Evolutionary conservation across 2,329 filamentous ascomycete species (phyloP).

Genomic region (Aspergillus udagawae): DNA sequence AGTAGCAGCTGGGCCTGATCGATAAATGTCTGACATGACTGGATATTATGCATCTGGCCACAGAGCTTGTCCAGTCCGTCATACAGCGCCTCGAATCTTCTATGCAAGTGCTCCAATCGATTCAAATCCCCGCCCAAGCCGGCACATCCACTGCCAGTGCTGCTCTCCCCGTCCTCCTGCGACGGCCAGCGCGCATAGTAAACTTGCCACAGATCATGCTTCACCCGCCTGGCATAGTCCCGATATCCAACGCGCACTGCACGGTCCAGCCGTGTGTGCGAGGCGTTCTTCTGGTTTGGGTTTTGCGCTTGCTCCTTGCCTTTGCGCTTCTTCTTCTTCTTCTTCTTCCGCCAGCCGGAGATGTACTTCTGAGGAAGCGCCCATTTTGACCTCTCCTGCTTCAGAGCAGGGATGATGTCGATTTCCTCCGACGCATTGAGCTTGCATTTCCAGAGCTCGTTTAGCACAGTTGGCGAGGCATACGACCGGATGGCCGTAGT

Average conservation of each 20-base stretch:
- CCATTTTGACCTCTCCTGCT: background rate
- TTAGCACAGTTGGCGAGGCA: background rate
- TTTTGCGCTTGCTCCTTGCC: background rate
- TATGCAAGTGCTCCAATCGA: background rate
- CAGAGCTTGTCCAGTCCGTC: background rate
- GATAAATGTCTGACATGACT: background rate
- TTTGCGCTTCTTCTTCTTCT: background rate
- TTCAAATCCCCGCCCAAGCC: background rate
- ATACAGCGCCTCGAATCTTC: background rate
- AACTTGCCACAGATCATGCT: background rate
- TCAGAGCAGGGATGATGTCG: background rate
- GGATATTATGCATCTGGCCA: background rate
- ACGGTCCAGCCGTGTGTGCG: background rate
- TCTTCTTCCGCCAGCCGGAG: background rate
- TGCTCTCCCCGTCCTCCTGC: background rate
- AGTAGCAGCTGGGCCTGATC: background rate
- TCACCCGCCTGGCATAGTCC: background rate
- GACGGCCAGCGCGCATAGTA: background rate
- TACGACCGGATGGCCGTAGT: slow-evolving; percentile 2
- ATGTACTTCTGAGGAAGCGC: background rate
- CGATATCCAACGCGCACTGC: background rate
- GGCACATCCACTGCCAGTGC: background rate
- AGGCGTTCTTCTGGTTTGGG: background rate
- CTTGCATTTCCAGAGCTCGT: slow-evolving; percentile 7
- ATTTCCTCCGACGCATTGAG: background rate